A percentile compares a stretch with the other conserved stretches of the same genome.
Evolutionary conservation across 768 basidiomycete genomes (phyloP).

Genomic region (Tylopilus balloui): DNA sequence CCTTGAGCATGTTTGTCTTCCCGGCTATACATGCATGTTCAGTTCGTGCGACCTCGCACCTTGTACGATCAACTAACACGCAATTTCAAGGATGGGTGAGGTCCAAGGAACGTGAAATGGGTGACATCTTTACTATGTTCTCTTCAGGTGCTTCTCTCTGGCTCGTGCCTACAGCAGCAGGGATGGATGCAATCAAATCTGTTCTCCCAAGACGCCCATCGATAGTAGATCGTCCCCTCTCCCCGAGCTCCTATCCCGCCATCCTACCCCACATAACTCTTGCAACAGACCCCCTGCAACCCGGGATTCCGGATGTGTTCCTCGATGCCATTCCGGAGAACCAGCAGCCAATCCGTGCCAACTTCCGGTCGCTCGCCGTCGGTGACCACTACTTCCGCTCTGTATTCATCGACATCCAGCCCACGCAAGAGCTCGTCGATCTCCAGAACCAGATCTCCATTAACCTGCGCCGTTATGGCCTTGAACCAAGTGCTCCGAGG

Average conservation of each 20-base stretch:
- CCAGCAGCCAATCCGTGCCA: constrained; percentile 35
- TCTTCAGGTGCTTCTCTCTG: constrained; percentile 57
- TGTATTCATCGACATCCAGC: constrained; percentile 53
- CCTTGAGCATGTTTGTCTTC: no score
- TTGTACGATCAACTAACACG: not conserved
- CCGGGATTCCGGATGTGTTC: constrained; percentile 22
- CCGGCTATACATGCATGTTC: no score
- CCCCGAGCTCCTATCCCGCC: constrained; percentile 48
- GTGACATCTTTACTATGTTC: not conserved
- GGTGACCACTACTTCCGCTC: constrained; percentile 69
- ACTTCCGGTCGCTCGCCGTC: constrained; percentile 52
- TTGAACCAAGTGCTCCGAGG: constrained; percentile 47
- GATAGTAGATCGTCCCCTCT: constrained; percentile 14
- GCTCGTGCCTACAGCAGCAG: constrained; percentile 56
- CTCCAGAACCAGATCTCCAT: constrained; percentile 48
- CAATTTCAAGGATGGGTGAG: constrained; percentile 21
- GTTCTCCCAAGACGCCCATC: constrained; percentile 42
- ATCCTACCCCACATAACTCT: constrained; percentile 75
- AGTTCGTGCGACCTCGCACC: not conserved
- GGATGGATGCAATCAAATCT: constrained; percentile 40
- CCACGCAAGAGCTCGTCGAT: constrained; percentile 39
- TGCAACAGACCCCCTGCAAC: constrained; percentile 35
- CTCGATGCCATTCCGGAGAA: constrained; percentile 37
- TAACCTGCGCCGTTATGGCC: constrained; percentile 28
- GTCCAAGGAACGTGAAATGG: not conserved